These are phyloP conservation scores for Dillenia suffruticosa DNA, from an alignment of 164 flowering plant genomes.

Conservation along the genomic window DNA sequence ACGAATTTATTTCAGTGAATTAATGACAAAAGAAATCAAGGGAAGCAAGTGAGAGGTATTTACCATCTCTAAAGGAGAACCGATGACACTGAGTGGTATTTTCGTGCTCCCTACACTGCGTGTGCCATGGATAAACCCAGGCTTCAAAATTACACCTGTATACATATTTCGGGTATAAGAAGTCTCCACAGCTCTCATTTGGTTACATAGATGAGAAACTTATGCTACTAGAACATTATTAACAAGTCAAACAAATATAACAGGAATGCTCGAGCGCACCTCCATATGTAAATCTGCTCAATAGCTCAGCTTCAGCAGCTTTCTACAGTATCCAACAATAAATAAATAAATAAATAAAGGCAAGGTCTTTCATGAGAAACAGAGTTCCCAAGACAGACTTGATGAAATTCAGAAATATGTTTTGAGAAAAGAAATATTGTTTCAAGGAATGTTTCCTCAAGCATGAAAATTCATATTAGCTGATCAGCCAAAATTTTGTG, in stretches of 20 bases:
- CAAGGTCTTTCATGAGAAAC: neutral
- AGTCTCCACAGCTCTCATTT: neutral
- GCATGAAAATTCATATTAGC: neutral
- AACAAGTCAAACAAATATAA: neutral
- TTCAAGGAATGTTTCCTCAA: neutral
- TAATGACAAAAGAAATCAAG: neutral
- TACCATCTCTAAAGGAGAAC: constrained; percentile 95
- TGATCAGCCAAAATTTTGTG: neutral
- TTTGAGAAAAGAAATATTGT: neutral
- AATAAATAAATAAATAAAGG: neutral
- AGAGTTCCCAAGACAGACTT: neutral
- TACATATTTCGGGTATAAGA: neutral
- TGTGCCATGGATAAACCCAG: constrained; percentile 93
- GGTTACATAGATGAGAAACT: neutral
- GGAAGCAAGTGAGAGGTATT: neutral
- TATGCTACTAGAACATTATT: neutral
- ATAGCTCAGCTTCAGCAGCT: constrained; percentile 89
- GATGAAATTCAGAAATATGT: neutral
- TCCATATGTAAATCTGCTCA: constrained; percentile 82
- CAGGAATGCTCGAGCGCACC: constrained; percentile 35
- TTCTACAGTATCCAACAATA: constrained; percentile 37
- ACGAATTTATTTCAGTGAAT: neutral
- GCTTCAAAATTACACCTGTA: constrained; percentile 85
- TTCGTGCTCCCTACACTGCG: constrained; percentile 84
- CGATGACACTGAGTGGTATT: constrained; percentile 78